Conservation (phyloP, 345 rosid genomes). For the Pistacia integerrima region DNA sequence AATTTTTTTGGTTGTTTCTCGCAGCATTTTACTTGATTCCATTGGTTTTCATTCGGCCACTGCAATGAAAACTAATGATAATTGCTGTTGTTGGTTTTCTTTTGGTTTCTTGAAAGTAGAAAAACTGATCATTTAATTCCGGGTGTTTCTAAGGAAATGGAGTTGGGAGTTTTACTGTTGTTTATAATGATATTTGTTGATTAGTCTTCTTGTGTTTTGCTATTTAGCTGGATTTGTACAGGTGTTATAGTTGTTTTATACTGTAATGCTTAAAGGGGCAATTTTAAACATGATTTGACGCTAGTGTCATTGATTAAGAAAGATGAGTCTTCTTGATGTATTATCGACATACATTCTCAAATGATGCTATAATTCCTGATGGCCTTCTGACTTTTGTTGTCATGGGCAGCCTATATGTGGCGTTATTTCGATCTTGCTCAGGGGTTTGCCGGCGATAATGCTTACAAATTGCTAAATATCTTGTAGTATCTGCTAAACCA, state of each 20-base stretch:
- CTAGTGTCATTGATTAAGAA: background rate
- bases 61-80: background rate
- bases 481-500: background rate
- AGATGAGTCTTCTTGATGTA: background rate
- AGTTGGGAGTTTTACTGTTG: background rate
- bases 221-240: background rate
- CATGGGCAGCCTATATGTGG: background rate
- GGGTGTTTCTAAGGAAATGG: background rate
- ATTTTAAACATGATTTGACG: background rate
- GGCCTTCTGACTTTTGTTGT: background rate
- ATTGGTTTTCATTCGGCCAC: background rate
- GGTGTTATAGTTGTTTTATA: background rate
- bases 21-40: background rate
- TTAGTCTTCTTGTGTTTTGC: conserved; percentile 1
- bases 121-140: conserved; percentile 1
- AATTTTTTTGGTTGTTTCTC: background rate
- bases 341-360: background rate
- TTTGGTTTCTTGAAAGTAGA: background rate
- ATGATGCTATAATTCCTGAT: background rate
- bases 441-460: background rate
- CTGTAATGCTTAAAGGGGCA: background rate
- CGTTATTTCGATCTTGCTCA: background rate
- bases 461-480: background rate
- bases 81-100: too few species aligned
- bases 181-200: background rate